Conservation (phyloP, 495 filamentous ascomycete genomes). For the Aspergillus nanangensis region DNA sequence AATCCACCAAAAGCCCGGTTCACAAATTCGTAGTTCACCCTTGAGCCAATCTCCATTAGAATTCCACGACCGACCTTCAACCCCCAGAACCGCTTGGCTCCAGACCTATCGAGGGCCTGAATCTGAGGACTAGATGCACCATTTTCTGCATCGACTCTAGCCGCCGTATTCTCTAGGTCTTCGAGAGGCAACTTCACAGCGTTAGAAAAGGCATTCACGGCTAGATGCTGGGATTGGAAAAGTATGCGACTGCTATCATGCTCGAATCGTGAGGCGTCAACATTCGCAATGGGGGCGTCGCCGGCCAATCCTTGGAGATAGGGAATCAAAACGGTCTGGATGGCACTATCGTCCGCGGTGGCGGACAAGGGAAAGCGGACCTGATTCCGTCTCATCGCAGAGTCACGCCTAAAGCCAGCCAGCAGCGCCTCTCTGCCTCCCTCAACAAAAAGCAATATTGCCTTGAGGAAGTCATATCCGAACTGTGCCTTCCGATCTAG, state of each 20-base stretch:
- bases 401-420: constrained; percentile 48
- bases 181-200: constrained; percentile 49
- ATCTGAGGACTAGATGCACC: constrained; percentile 17
- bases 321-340: constrained; percentile 54
- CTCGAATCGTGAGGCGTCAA: constrained; percentile 59
- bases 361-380: constrained; percentile 49
- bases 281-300: constrained; percentile 45
- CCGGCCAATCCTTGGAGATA: constrained; percentile 51
- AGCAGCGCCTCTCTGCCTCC: constrained; percentile 50
- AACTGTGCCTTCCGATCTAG: constrained; percentile 44
- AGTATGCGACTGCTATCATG: constrained; percentile 46
- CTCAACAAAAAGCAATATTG: constrained; percentile 59
- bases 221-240: constrained; percentile 51
- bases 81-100: constrained; percentile 55
- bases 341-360: constrained; percentile 43
- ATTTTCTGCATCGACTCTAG: constrained; percentile 24
- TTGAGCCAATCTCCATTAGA: constrained; percentile 55
- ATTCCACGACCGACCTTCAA: constrained; percentile 58
- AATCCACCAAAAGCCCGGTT: constrained; percentile 62
- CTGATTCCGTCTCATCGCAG: constrained; percentile 25
- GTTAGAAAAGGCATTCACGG: constrained; percentile 53
- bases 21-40: constrained; percentile 53
- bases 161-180: constrained; percentile 33
- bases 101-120: constrained; percentile 31
- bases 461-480: constrained; percentile 62